Conservation (phyloP, 1,284 basidiomycete genomes). For the Pholiota adiposa region DNA sequence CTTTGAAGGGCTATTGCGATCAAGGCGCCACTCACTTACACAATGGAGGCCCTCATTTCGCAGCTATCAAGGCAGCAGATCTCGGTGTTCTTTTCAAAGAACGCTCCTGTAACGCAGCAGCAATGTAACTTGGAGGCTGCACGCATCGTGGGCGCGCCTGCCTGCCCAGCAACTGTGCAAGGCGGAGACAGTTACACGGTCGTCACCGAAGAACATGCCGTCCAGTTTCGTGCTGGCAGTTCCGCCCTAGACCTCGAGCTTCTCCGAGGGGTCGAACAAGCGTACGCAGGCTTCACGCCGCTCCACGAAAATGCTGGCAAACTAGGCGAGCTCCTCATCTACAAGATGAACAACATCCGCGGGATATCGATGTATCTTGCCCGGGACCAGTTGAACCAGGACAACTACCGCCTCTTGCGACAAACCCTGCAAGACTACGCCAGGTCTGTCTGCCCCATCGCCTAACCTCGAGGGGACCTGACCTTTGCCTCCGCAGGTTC, state of each 20-base stretch:
- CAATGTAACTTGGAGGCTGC: background rate
- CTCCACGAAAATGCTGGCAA: background rate
- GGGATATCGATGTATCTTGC: conserved; percentile 12
- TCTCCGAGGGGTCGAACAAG: background rate
- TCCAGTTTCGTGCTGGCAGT: background rate
- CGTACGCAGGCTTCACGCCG: background rate
- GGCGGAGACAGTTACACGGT: conserved; percentile 12
- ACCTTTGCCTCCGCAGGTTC: background rate
- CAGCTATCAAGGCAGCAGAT: background rate
- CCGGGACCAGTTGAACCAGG: conserved; percentile 1
- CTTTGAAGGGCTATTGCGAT: too few relatives aligned
- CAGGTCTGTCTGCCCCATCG: background rate
- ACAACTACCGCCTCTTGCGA: background rate
- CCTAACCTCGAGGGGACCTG: background rate
- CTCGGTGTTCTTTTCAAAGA: background rate
- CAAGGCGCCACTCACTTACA: too few relatives aligned
- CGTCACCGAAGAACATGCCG: background rate
- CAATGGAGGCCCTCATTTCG: background rate
- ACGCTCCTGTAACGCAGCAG: background rate
- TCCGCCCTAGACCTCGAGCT: background rate
- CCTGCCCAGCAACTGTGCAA: background rate
- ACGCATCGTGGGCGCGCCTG: background rate
- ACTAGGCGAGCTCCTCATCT: background rate
- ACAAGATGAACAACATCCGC: conserved; percentile 5
- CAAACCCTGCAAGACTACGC: conserved; percentile 2